Evolutionary conservation across 306 rosid genomes (phyloP), one percentile per base, ranked within the genome.

Genomic region (Rosa persica): DNA sequence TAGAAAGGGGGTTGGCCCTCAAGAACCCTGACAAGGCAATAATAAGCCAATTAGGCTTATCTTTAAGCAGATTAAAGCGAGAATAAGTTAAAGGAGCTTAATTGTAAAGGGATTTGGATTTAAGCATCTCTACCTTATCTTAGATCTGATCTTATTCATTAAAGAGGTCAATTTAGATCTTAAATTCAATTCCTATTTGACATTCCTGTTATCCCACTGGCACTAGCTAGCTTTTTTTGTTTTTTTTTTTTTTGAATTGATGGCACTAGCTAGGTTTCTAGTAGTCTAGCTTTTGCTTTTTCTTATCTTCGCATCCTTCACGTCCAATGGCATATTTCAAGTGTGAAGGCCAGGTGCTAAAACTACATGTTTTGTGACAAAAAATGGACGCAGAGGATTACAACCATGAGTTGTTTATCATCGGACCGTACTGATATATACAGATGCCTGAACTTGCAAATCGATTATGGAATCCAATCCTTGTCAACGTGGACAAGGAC

Each of bases 41-140:
- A 57, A 57, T 67, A 17, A 43, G 51, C 57, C 54, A 2, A 64
- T 62, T 22, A 44, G 38, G n/a, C 52, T 25, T 70, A 46, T 46
- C 74, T 44, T 46, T 5, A 46, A 70, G 49, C 40, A 70, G 30
- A 20, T 38, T 66, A 66, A 66, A 66, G 25, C 15, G 34, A 47
- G 74, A 70, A 70, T 70, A 23, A 47, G 30, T n/a, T 70, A 70
- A 70, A 69, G 34, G 17, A 67, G 51, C 49, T 67, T 19, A 5
- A 22, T 46, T 46, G 17, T 30, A 66, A 66, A 66, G 71, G 47
- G 15, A 30, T 12, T 67, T 48, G 47, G 15, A 30, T 12, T 67
- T 48, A 73, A 49, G 79, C 82, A 82, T 82, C 85, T 67, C 66
- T 25, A 73, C 79, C 82, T 47, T 78, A 78, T 66, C 79, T 39